Base-by-base conservation (phyloP, 352 stramenopile species). In the Phytopythium sindhum region DNA sequence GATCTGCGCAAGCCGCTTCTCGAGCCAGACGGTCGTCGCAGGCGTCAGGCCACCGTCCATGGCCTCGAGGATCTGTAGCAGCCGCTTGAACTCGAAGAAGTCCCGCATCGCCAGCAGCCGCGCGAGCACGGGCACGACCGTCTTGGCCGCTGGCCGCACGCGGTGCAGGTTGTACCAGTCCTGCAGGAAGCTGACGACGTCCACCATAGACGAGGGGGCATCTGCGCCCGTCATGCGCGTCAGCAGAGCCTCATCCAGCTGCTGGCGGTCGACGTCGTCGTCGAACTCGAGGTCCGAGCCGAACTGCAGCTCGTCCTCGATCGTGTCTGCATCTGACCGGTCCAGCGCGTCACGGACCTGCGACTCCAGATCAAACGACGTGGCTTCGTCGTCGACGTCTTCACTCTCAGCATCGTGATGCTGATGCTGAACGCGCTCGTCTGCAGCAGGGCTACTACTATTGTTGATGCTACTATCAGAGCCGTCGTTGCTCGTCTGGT, bases 91-190 rank as follows among this genome's bases (percentile, higher is more conserved):
- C 57, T 95, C 86, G 2, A 77, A 65, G 21, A 81, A 60, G 63
- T 92, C 81, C 45, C 74, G 75, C 2, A 64, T 60, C 24, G 75
- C 65, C 33, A 93, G 51, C 60, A 93, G 68, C 5, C 74, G 75
- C 63, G 83, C 81, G 31, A 92, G 63, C 42, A 95, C 63, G 5
- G 83, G 84, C 45, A 93, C 81, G 58, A 91, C 70, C 9, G 86
- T 95, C 77, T 93, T 93, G 26, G 77, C 79, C 10, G 77, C 62
- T 0, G 86, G 84, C 31, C 78, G 73, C 50, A 93, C 78, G 55
- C 81, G 68, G 57, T 90, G 86, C 42, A 92, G 64, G 63, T 93
- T 95, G 77, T 93, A 86, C 86, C 84, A 93, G 67, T 93, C 84
- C 63, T 93, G 84, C n/a, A 95, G 65, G 64, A 95, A 95, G 21